These are phyloP conservation scores for Penicillium verrucosum DNA, from an alignment of 2,329 filamentous ascomycete genomes.

Conservation along the genomic window DNA sequence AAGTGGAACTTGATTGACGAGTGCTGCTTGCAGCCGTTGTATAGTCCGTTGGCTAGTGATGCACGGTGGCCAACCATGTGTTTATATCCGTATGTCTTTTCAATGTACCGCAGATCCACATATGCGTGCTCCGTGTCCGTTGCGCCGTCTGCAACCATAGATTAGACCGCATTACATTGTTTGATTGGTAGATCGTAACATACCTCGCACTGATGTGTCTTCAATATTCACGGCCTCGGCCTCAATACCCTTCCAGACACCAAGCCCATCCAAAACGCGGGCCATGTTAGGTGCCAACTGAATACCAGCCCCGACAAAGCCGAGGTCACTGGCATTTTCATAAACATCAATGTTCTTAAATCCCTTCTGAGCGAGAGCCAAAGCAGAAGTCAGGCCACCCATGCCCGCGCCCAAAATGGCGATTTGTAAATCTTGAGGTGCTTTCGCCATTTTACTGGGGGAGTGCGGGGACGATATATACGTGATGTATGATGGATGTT, in stretches of 20 bases:
- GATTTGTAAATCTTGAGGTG: conserved; percentile 40
- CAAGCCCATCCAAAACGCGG: conserved; percentile 68
- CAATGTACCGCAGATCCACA: conserved; percentile 66
- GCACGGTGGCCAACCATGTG: conserved; percentile 78
- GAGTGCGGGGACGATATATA: conserved; percentile 1
- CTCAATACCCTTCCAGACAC: conserved; percentile 69
- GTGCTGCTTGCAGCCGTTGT: conserved; percentile 65
- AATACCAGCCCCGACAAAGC: conserved; percentile 81
- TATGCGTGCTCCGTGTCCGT: conserved; percentile 67
- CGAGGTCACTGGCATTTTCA: conserved; percentile 68
- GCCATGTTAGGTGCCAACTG: conserved; percentile 82
- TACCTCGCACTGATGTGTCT: conserved; percentile 69
- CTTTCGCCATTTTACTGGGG: conserved; percentile 24
- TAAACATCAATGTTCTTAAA: conserved; percentile 72
- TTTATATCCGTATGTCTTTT: conserved; percentile 66
- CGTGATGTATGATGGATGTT: not conserved
- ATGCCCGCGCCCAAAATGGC: conserved; percentile 60
- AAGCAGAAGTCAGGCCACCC: conserved; percentile 70
- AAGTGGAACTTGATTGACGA: conserved; percentile 67
- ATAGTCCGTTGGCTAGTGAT: conserved; percentile 66
- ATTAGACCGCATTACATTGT: conserved; percentile 3
- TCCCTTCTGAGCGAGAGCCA: conserved; percentile 71
- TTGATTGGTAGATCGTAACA: conserved; percentile 17
- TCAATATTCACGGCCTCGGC: conserved; percentile 67
- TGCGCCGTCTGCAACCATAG: conserved; percentile 53